These are phyloP conservation scores for Chondrus crispus DNA, from an alignment of 23 red algal species.

Conservation along the genomic window DNA sequence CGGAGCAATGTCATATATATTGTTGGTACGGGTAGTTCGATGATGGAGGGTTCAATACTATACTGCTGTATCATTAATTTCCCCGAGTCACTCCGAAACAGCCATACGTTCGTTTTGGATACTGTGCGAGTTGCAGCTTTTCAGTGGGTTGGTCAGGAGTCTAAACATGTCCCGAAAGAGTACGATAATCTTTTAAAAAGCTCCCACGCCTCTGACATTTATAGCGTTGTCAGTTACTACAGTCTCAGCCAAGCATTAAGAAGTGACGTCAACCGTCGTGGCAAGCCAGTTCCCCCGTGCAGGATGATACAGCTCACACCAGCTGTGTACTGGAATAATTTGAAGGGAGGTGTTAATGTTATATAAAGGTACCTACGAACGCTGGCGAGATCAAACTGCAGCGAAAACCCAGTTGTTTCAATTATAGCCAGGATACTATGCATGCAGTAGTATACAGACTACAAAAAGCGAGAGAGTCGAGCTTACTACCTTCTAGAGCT, in stretches of 20 bases:
- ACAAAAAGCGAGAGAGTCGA: too few relatives aligned
- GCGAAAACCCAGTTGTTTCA: too few relatives aligned
- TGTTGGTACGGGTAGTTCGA: not conserved
- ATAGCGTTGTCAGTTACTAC: not conserved
- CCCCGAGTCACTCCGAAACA: not conserved
- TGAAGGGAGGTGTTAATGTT: not conserved
- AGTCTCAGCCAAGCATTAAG: not conserved
- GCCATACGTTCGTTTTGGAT: not conserved
- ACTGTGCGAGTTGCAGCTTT: not conserved
- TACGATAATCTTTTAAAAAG: not conserved
- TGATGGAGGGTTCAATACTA: not conserved
- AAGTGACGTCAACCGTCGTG: not conserved
- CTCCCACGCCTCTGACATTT: not conserved
- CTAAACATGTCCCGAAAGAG: not conserved
- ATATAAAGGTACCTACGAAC: not conserved
- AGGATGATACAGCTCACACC: not conserved
- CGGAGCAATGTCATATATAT: not conserved
- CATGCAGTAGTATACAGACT: too few relatives aligned
- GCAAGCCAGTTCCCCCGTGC: not conserved
- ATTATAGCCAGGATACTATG: too few relatives aligned
- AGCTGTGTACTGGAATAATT: not conserved
- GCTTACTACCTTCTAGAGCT: too few relatives aligned
- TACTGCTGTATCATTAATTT: not conserved
- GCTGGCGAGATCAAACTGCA: too few relatives aligned
- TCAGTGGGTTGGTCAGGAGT: not conserved